Evolutionary conservation across 1,139 yeast genomes (phyloP).

Genomic region (Geotrichum carabidarum): DNA sequence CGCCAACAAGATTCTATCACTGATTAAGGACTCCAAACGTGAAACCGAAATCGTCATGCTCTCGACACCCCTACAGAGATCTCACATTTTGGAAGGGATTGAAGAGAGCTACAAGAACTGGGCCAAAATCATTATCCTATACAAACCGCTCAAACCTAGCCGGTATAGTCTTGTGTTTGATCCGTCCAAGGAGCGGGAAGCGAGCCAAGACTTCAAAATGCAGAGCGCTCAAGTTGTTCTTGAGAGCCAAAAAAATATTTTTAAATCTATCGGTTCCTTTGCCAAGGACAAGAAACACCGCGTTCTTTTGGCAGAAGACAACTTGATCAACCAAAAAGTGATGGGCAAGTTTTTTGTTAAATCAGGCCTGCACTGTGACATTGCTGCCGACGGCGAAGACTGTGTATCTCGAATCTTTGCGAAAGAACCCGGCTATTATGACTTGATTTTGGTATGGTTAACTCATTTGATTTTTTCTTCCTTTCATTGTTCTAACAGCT

Average conservation of each 20-base stretch:
- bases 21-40: not conserved
- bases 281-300: slow-evolving; percentile 36
- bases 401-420: slow-evolving; percentile 49
- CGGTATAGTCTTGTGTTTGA: slow-evolving; percentile 32
- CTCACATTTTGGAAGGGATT: slow-evolving; percentile 25
- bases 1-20: slow-evolving; percentile 9
- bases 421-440: slow-evolving; percentile 41
- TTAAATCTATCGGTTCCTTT: slow-evolving; percentile 19
- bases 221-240: slow-evolving; percentile 28
- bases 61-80: slow-evolving; percentile 33
- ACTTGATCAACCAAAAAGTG: slow-evolving; percentile 82
- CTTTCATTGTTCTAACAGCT: not conserved
- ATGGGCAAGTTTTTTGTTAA: slow-evolving; percentile 68
- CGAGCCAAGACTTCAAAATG: slow-evolving; percentile 31
- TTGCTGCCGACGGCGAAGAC: slow-evolving; percentile 70
- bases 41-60: slow-evolving; percentile 30
- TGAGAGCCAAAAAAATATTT: slow-evolving; percentile 27
- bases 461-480: not conserved
- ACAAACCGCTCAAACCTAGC: slow-evolving; percentile 32
- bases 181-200: slow-evolving; percentile 27
- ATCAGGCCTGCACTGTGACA: slow-evolving; percentile 67
- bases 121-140: slow-evolving; percentile 26
- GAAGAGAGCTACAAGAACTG: slow-evolving; percentile 13
- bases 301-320: slow-evolving; percentile 81
- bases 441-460: slow-evolving; percentile 52